Evolutionary conservation across 2,329 filamentous ascomycete species (phyloP).

Genomic region (Epichloe gansuensis): DNA sequence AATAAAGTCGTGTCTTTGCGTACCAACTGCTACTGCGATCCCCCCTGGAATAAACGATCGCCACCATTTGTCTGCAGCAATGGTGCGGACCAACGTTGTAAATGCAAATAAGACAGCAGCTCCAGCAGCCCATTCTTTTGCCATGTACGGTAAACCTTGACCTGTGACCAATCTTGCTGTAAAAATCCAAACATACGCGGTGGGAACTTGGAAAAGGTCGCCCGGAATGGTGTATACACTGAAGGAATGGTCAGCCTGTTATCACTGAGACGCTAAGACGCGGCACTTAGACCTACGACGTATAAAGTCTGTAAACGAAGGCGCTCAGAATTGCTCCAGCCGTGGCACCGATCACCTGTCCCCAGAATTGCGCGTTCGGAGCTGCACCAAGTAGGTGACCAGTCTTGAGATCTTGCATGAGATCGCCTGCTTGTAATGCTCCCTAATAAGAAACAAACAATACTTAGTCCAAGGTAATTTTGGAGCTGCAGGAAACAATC

Average conservation of each 20-base stretch:
- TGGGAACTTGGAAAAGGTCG: constrained; percentile 83
- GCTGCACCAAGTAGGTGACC: constrained; percentile 85
- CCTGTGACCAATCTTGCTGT: constrained; percentile 89
- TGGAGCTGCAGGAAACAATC: background rate
- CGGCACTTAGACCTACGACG: constrained; percentile 26
- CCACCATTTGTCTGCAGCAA: constrained; percentile 46
- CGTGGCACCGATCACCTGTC: constrained; percentile 81
- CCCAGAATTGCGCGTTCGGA: constrained; percentile 92
- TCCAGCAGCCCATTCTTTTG: constrained; percentile 62
- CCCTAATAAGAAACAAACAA: constrained; percentile 27
- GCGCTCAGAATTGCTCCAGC: constrained; percentile 79
- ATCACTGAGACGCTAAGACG: background rate
- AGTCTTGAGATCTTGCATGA: constrained; percentile 95
- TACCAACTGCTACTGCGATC: constrained; percentile 92
- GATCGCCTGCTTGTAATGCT: constrained; percentile 85
- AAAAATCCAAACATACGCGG: constrained; percentile 94
- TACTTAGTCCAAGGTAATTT: background rate
- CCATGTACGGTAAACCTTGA: constrained; percentile 73
- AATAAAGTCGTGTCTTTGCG: constrained; percentile 8
- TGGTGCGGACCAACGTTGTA: constrained; percentile 59
- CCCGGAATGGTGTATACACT: constrained; percentile 81
- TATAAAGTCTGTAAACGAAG: constrained; percentile 80
- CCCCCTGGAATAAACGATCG: constrained; percentile 72
- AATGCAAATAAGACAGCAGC: constrained; percentile 62
- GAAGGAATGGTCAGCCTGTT: background rate